Evolutionary conservation across 2,329 filamentous ascomycete species (phyloP), one percentile per base, ranked within the genome.

Genomic region (Curvularia sp.): DNA sequence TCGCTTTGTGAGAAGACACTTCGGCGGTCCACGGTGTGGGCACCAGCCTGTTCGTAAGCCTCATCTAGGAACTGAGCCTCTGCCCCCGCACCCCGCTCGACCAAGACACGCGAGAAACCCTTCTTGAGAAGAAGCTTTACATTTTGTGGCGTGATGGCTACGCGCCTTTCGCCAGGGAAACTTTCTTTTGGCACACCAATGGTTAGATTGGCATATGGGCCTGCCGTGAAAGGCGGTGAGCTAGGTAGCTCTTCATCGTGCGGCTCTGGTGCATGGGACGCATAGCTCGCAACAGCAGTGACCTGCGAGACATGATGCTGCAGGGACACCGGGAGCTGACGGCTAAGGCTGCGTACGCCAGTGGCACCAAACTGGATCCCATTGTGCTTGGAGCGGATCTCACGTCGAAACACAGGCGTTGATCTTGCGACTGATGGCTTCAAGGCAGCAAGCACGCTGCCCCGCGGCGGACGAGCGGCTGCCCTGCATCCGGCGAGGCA

Each of bases 141-240:
- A 79, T 96, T 96, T 63, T 91, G 87, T 1, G 93, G 93, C 0
- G 91, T 94, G 55, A 96, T 83, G 28, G 93, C 91, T 13, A 96
- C 92, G 49, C 93, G 90, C 41, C 89, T 87, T 79, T 97, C 93
- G 57, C 88, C 86, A 0, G 87, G 85, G 69, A 85, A 92, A n/a
- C 86, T 89, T 77, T 97, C 93, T 57, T 85, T 86, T 13, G 92
- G 92, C 3, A 95, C 86, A 57, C 92, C 92, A 47, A 97, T 87
- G 3, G 87, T 90, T 55, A 96, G 83, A 43, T 88, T 81, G 19
- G 84, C 80, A 75, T 93, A 96, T 0, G 92, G 90, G 3, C 74
- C 74, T 49, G 74, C 71, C 38, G 71, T 74, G 57, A 74, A 76
- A 36, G 74, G 74, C 46, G 74, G 74, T 30, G 70, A 65, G 59